phyloP scores from a whole-genome alignment of 2,329 filamentous ascomycete genomes.

The Diaporthe citri region DNA sequence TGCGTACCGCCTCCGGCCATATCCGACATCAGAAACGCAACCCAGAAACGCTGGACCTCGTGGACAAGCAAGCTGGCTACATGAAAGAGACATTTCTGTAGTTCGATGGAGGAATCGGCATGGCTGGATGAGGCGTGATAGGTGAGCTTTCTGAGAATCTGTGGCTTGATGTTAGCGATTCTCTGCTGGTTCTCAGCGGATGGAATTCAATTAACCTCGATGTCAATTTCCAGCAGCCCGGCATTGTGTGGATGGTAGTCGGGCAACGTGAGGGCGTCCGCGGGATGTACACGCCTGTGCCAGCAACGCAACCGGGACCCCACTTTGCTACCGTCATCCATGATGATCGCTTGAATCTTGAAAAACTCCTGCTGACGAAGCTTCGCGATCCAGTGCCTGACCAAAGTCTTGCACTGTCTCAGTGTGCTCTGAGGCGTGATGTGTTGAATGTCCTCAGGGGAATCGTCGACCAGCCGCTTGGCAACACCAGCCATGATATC shows the following conservation, averaged over 20 bases:
- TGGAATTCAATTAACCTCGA: not conserved
- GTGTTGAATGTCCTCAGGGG: not conserved
- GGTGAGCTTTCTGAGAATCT: not conserved
- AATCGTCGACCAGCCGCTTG: not conserved
- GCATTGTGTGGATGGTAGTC: not conserved
- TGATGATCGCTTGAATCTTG: not conserved
- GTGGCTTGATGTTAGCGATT: not conserved
- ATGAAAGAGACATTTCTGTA: conserved; percentile 2
- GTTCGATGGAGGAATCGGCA: not conserved
- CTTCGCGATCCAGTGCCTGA: not conserved
- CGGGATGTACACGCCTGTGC: not conserved
- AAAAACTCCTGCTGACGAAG: not conserved
- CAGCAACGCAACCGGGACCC: not conserved
- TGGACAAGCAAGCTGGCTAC: not conserved
- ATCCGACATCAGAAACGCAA: not conserved
- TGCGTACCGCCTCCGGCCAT: rapidly evolving
- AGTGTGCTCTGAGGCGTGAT: not conserved
- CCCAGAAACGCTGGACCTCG: not conserved
- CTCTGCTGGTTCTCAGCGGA: too few species aligned
- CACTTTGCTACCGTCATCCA: too few species aligned
- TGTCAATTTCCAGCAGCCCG: not conserved
- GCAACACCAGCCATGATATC: not conserved
- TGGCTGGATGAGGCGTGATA: not conserved
- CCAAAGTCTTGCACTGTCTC: not conserved
- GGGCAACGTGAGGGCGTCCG: not conserved